A percentile compares a stretch with the other conserved stretches of the same genome.
Evolutionary conservation across 83 land plant species (phyloP).

Genomic region (Larix sibirica): DNA sequence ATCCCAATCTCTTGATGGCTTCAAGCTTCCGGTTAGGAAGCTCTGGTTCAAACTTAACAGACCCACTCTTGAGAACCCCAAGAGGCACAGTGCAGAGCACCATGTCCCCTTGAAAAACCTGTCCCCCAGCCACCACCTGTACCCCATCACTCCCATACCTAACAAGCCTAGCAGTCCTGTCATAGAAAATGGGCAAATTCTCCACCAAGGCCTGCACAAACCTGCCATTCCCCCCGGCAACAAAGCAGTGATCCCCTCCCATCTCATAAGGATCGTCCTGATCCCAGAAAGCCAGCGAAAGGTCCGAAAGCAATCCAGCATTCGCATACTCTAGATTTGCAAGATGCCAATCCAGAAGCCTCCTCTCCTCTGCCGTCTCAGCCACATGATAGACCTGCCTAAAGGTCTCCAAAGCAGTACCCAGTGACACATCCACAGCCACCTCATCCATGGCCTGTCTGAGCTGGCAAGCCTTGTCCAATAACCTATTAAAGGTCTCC

Average conservation of each 20-base stretch:
- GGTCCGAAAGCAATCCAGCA: conserved; percentile 77
- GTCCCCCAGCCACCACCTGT: conserved; percentile 64
- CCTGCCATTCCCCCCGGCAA: conserved; percentile 90
- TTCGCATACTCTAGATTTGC: conserved; percentile 98
- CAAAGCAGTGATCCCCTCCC: conserved; percentile 98
- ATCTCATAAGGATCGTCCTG: conserved; percentile 99
- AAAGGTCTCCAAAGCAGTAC: conserved; percentile 78
- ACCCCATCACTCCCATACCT: conserved; percentile 87
- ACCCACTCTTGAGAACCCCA: conserved; percentile 80
- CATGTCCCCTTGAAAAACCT: conserved; percentile 89
- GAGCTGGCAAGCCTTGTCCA: conserved; percentile 83
- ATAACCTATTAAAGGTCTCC: conserved; percentile 69
- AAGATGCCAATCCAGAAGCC: conserved; percentile 90
- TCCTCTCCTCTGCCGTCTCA: conserved; percentile 51
- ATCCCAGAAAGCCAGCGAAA: conserved; percentile 94
- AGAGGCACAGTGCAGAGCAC: conserved; percentile 89
- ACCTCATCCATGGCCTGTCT: conserved; percentile 74
- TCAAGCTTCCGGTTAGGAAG: conserved; percentile 78
- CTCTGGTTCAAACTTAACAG: conserved; percentile 75
- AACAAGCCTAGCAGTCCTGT: conserved; percentile 51
- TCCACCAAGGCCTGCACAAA: conserved; percentile 78
- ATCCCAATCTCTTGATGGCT: conserved; percentile 86
- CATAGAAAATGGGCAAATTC: conserved; percentile 76
- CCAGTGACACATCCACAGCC: conserved; percentile 66
- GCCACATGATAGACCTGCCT: conserved; percentile 60